Evolutionary conservation across 192 early-diverging fungal genomes (phyloP).

Genomic region (Diversispora epigaea): DNA sequence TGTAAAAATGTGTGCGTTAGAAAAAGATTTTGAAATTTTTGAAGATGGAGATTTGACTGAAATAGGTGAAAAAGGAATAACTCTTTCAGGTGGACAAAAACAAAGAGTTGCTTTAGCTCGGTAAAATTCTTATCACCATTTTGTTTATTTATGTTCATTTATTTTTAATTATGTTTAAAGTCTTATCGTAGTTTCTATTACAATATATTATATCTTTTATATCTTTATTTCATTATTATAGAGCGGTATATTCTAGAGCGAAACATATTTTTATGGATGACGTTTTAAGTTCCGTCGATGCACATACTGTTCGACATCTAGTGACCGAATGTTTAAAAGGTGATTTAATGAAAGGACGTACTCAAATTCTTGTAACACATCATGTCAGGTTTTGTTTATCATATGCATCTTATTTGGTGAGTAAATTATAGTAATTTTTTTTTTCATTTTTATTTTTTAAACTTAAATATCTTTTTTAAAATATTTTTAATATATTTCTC

Average conservation of each 20-base stretch:
- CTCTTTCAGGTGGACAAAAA: constrained; percentile 90
- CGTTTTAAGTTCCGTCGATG: constrained; percentile 91
- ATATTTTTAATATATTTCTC: not conserved
- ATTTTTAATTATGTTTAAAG: too few species aligned
- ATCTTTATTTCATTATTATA: constrained; percentile 22
- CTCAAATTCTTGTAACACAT: constrained; percentile 88
- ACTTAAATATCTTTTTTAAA: not conserved
- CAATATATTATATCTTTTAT: too few species aligned
- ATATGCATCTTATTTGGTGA: constrained; percentile 3
- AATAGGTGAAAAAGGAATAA: constrained; percentile 89
- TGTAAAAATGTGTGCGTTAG: constrained; percentile 80
- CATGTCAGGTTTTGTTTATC: constrained; percentile 54
- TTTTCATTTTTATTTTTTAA: not conserved
- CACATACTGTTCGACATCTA: constrained; percentile 86
- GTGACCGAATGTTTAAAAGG: constrained; percentile 71
- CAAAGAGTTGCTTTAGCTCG: constrained; percentile 61
- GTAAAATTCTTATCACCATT: constrained; percentile 39
- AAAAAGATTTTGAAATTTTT: constrained; percentile 80
- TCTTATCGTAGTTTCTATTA: too few species aligned
- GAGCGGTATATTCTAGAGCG: constrained; percentile 76
- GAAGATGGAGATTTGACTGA: constrained; percentile 87
- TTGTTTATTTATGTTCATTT: too few species aligned
- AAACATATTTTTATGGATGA: constrained; percentile 79
- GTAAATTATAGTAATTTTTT: not conserved
- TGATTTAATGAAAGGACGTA: constrained; percentile 74